Base-by-base conservation (phyloP, 2,329 filamentous ascomycete species). In the Pseudocercospora macadamiae region DNA sequence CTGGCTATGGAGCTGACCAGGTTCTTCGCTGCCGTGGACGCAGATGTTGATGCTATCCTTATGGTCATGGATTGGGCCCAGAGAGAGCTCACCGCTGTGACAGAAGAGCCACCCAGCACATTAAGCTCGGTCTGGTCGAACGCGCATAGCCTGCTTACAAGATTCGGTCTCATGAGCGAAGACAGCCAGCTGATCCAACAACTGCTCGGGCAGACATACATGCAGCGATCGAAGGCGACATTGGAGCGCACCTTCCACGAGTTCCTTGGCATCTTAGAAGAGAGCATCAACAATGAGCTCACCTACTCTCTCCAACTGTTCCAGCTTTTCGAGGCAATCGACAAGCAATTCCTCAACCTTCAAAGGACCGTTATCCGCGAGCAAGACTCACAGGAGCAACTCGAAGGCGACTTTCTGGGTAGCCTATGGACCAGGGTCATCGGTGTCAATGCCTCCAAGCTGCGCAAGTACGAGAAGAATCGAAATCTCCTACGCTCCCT, bases 41-140 rank as follows among this genome's bases (percentile, higher is more conserved):
- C 91, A 23, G 93, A 97, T 70, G 89, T 97, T 67, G 93, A 97
- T 69, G 88, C 89, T 60, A 96, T 97, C 66, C 82, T 97, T 32
- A 89, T 95, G 61, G 91, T 96, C 52, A 97, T 97, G 92, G 91
- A 96, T 72, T 97, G 93, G 93, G 90, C 91, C 12, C 89, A 89
- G 70, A 87, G 92, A 64, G 92, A 97, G 74, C 84, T 97, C 12
- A 82, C 86, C 60, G 86, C 87, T 45, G 79, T 95, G 57, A 84
- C 86, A 61, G 80, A 81, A 19, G 77, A 83, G 18, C 85, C 86
- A 5, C 82, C 84, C 1, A 84, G 83, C 42, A 83, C 86, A 2
- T 77, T 96, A 19, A 85, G 88, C 16, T 86, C 86, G n/a, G 84
- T 89, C 42, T 91, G 92, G 72, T 89, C 91, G 74, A 96, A 96